Base-by-base conservation (phyloP, 768 basidiomycete genomes). In the Leucocoprinus leucothites region DNA sequence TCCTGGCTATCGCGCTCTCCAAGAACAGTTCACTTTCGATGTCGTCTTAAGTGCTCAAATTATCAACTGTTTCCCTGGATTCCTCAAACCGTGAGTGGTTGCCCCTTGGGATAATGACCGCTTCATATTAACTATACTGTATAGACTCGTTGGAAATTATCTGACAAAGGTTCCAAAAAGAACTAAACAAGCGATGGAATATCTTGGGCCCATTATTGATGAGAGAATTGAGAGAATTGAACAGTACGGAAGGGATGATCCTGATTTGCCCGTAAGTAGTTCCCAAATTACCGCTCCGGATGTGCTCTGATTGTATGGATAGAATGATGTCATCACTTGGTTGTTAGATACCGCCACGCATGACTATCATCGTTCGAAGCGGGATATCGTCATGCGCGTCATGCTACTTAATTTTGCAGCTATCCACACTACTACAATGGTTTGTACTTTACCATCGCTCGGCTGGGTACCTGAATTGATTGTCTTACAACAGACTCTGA, bases 251-350 rank as follows among this genome's bases (percentile, higher is more conserved):
- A 13, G 24, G 1, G 44, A 57, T 34, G 56, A 51, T 38, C 50
- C 52, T 21, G 58, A 54, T 9, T 52, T 24, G 25, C 54, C 55
- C 5, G 58, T 60, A n/a, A 42, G 58, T 22, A 16, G 31, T 5
- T 5, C 31, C 31, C 21, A 2, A n/a, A 18, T 24, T 40, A 18
- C 28, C n/a, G n/a, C n/a, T 19, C 9, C 3, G 21, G 18, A 1
- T 16, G 2, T 16, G 28, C 8, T 14, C 5, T 19, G 21, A 56
- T 43, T 18, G 9, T 9, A 7, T 31, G 28, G 42, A 41, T 38
- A 76, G 77, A 71, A 73, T 51, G 76, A 79, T 54, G 52, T 78
- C 18, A 66, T 79, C 2, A 66, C 68, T 28, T 79, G 76, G 76
- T 61, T 76, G 11, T 64, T 78, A 40, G 73, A 73, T 13, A 63